Base-by-base conservation (phyloP, 257 asterid species). In the Avicennia marina region DNA sequence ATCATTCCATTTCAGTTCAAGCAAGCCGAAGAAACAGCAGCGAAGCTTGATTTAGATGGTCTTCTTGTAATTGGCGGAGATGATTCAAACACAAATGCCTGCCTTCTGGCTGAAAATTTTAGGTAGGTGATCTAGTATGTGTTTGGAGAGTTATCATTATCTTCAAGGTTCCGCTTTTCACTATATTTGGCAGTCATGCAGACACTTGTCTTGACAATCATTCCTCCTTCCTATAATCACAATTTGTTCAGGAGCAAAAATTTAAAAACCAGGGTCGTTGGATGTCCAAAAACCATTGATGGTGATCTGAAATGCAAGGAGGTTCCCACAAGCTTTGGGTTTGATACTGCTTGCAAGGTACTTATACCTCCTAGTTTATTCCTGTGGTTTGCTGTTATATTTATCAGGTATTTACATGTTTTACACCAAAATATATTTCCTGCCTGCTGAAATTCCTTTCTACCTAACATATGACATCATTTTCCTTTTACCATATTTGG, bases 291-390 rank as follows among this genome's bases (percentile, higher is more conserved):
- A 78, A 94, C 99, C 66, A 94, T 94, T 33, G 99, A 94, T 49
- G 99, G 97, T 66, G 99, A 94, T 75, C 83, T 89, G 63, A 94
- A 94, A 74, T 75, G 84, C 75, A 86, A 81, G 71, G 99, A 94
- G 78, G 99, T 94, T 49, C 99, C 97, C 63, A 53, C 74, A 49
- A 94, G 99, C 75, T 94, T 94, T 68, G 99, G 99, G 21, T 94
- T 94, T 67, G 99, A 94, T 60, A 94, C 99, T 24, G 99, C 99
- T 49, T 94, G 99, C 97, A 94, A 94, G 99, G 97, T 94, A 63
- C 58, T 62, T 19, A 32, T 55, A 11, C 36, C 22, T 21, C 25
- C 38, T 20, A 44, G 17, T 50, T 47, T n/a, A 26, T 34, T 26
- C 36, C 39, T 20, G 43, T 61, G 4, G 41, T 49, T 47, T 16